These are phyloP conservation scores for Cryptosporidium bovis DNA, from an alignment of 169 alveolate genomes.

Conservation along the genomic window DNA sequence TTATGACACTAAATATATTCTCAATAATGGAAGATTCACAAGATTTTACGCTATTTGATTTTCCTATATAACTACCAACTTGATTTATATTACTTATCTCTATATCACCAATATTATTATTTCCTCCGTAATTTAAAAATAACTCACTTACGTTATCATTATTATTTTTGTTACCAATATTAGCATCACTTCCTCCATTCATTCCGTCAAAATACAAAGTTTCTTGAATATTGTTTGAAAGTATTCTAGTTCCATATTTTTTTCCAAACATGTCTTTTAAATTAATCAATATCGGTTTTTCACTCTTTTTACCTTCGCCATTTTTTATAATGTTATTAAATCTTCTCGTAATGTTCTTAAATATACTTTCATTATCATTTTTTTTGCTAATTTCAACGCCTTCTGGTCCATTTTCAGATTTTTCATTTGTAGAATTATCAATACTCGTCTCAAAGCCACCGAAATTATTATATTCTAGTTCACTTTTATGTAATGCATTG, in stretches of 20 bases:
- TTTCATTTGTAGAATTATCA: background rate
- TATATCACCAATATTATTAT: background rate
- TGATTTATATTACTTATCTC: background rate
- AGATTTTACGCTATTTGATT: constrained; percentile 14
- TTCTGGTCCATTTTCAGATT: background rate
- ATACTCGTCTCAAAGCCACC: background rate
- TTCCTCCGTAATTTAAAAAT: background rate
- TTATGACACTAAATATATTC: constrained; percentile 56
- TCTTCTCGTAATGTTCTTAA: constrained; percentile 1
- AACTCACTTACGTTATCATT: background rate
- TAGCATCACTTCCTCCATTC: background rate
- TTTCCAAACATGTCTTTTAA: background rate
- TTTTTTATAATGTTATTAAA: background rate
- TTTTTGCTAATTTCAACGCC: background rate
- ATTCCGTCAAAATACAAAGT: background rate
- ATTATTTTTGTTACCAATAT: background rate
- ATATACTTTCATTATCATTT: background rate
- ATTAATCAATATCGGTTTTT: background rate
- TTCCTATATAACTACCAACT: constrained; percentile 52
- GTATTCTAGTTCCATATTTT: background rate
- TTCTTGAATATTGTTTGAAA: constrained; percentile 8
- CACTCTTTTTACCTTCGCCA: background rate
- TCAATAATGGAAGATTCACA: constrained; percentile 52
- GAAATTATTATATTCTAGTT: background rate
- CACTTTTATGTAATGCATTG: too few relatives aligned